phyloP scores from a whole-genome alignment of 495 filamentous ascomycete genomes.

The Talaromyces trachyspermus region DNA sequence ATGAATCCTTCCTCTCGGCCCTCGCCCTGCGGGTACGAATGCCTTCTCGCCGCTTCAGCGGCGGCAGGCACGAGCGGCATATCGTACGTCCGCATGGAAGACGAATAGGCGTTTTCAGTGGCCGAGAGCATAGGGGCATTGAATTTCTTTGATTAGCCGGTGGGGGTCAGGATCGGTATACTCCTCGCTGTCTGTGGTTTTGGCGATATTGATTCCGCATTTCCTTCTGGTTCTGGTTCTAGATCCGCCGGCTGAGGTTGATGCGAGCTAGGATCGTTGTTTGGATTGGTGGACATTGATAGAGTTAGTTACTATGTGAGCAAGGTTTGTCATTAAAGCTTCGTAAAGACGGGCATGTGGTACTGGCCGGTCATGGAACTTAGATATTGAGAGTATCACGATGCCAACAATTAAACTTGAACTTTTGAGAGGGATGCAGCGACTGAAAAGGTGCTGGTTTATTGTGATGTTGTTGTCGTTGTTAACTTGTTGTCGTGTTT shows the following conservation, averaged over 20 bases:
- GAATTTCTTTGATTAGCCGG: constrained; percentile 58
- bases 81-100: constrained; percentile 78
- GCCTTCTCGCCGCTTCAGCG: constrained; percentile 49
- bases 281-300: neutral
- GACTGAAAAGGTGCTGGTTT: no score
- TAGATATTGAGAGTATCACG: no score
- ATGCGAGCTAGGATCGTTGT: no score
- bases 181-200: constrained; percentile 25
- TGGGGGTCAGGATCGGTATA: constrained; percentile 10
- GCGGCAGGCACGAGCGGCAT: constrained; percentile 69
- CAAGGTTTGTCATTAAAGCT: no score
- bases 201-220: neutral
- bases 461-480: no score
- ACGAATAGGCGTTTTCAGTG: constrained; percentile 60
- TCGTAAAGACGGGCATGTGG: no score
- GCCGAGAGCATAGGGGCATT: constrained; percentile 70
- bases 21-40: constrained; percentile 64
- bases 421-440: neutral
- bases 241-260: no score
- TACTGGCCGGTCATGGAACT: no score
- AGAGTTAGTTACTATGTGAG: no score
- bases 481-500: no score
- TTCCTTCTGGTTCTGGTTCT: no score
- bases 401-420: neutral
- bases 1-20: constrained; percentile 58